Evolutionary conservation across 2,329 filamentous ascomycete genomes (phyloP), one percentile per base, ranked within the genome.

Genomic region (Monosporascus sp.): DNA sequence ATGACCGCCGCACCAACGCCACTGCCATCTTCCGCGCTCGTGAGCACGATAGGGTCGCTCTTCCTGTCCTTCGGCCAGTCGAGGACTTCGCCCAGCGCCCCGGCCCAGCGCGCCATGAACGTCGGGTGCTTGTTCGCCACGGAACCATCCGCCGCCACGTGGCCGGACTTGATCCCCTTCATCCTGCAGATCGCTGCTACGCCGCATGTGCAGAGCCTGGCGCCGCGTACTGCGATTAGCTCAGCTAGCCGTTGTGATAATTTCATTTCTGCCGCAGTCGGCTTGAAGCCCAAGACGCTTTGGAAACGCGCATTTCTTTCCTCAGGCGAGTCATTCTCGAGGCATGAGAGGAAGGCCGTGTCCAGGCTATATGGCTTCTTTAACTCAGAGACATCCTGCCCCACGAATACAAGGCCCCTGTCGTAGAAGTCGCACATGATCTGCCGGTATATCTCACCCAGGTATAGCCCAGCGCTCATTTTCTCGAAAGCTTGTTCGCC

Each of bases 101-200:
- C 75, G 17, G 85, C 86, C 57, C 86, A 85, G 49, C 87, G 81
- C 52, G 80, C 76, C 74, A 88, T 88, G 76, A 90, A 90, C 70
- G 89, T 84, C 4, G 87, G 87, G 70, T 90, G 90, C 68, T 89
- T 89, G 73, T 87, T 89, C 73, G 90, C 90, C 50, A 90, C 87
- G 17, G 82, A 87, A 37, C 87, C 87, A 63, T 90, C 87, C 45
- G 87, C 87, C 61, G 87, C 87, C 39, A 90, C 87, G 68, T 89
- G 87, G 66, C 84, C 88, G 27, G 78, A 78, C 59, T 81, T 72
- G 66, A 85, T 85, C 53, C 79, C 78, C 75, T 89, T 89, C 79
- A 89, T 89, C 70, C 80, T 88, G 75, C 84, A 87, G 63, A 90
- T 90, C 35, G 86, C 87, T 2, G 87, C 85, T 39, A 90, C 83